Evolutionary conservation across 1,284 basidiomycete species (phyloP), one percentile per base, ranked within the genome.

Genomic region (Neonothopanus nambi): DNA sequence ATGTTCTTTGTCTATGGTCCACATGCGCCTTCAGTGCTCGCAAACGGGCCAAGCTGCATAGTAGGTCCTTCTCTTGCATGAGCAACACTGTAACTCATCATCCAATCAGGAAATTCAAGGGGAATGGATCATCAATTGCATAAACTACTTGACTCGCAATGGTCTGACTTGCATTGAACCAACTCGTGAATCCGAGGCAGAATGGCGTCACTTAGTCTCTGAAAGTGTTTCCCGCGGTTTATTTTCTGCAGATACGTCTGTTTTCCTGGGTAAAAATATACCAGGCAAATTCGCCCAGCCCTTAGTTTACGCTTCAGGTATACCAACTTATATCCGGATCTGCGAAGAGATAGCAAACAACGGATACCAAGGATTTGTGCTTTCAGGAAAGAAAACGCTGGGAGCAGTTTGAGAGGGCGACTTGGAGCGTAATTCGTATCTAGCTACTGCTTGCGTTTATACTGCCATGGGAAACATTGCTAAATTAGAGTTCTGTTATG

Each of bases 1-100:
- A 52, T 56, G 54, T 56, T 56, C 33, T 56, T 56, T 24, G 13
- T 43, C 11, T 56, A 52, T 28, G 50, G 50, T 12, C 44, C 45
- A 15, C 50, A 52, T 15, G 49, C 51, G 23, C 49, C 54, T 1
- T 48, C 54, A 3, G 54, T 45, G 5, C 24, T 56, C 15, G 26
- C 43, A 3, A 55, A 55, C 21, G 48, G 54, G 5, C 54, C 51
- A 5, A 39, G 30, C 13, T 50, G 47, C 26, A 55, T 55, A 38
- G 53, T 55, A 21, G 21, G 52, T 38, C 8, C n/a, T 6, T 33
- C 13, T 8, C 30, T 33, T 9, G 9, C 30, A 33, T 33, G 30
- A 9, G 11, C 8, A 33, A 9, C 9, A 11, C 13, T 13, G n/a
- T 13, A 13, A 33, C 6, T 41, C 9, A 12, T 30, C 15, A 15